These are phyloP conservation scores for Linum usitatissimum DNA, from an alignment of 345 rosid species.

Conservation along the genomic window DNA sequence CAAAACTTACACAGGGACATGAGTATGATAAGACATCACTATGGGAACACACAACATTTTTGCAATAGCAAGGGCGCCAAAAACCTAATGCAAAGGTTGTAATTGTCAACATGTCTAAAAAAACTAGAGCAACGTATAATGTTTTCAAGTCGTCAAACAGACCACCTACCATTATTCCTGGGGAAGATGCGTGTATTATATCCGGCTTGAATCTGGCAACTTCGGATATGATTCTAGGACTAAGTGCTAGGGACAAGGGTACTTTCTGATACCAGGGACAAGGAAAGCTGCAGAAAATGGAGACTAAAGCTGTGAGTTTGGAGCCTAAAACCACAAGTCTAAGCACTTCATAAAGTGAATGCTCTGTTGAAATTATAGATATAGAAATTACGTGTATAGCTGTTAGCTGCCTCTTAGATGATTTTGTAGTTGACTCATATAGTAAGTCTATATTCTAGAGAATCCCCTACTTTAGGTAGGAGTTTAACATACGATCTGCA, in stretches of 20 bases:
- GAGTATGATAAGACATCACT: constrained; percentile 98
- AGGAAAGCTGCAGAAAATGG: constrained; percentile 56
- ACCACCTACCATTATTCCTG: constrained; percentile 77
- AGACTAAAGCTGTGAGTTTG: neutral
- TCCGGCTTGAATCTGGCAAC: constrained; percentile 95
- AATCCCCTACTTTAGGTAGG: too few relatives aligned
- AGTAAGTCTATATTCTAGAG: too few relatives aligned
- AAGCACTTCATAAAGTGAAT: neutral
- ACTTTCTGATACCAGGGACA: constrained; percentile 93
- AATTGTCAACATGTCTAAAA: constrained; percentile 13
- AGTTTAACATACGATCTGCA: too few relatives aligned
- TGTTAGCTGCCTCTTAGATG: too few relatives aligned
- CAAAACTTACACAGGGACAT: constrained; percentile 90
- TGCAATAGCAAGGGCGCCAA: constrained; percentile 84
- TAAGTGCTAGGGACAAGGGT: constrained; percentile 88
- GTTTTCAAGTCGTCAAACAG: neutral
- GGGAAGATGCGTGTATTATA: constrained; percentile 97
- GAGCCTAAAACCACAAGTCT: neutral
- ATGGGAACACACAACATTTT: constrained; percentile 85
- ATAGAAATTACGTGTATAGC: too few relatives aligned
- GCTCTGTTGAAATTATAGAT: too few relatives aligned
- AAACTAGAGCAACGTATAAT: constrained; percentile 1
- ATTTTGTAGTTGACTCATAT: too few relatives aligned
- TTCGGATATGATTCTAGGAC: constrained; percentile 95
- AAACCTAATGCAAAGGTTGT: constrained; percentile 42